Base-by-base conservation (phyloP, 2,329 filamentous ascomycete species). In the Pyrenochaeta sp. region DNA sequence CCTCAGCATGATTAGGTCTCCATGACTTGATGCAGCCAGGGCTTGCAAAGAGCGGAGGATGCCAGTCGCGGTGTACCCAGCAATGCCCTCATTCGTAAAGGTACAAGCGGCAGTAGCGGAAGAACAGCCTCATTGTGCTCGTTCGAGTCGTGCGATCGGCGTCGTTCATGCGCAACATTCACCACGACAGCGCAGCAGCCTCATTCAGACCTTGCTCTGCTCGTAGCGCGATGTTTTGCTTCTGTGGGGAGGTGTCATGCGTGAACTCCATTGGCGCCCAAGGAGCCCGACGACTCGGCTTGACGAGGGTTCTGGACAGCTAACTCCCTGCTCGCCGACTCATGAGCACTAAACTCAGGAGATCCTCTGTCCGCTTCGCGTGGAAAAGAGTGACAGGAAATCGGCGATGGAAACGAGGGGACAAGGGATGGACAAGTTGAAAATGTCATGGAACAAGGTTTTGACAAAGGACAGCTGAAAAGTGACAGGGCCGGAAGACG, bases 261-360 rank as follows among this genome's bases (percentile, higher is more conserved):
- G 18, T 20, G 26, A 20, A 21, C 15, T 6, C 11, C 11, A 9
- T 30, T 9, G 13, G 18, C n/a, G 36, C 27, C 27, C 26, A 40
- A 31, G 18, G 13, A 31, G 19, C 36, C 36, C 20, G 18, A 22
- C 6, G 13, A 8, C 17, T 26, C 21, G 36, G 36, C 24, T 30
- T 40, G 36, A 40, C 36, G 20, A 23, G n/a, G 13, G 24, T 21
- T 26, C 27, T 20, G n/a, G 31, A 34, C 11, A n/a, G 9, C 10
- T 4, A n/a, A 21, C n/a, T 21, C 10, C 17, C 30, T 20, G 30
- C 17, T n/a, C 5, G 22, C 5, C 18, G 30, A 32, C 30, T 32
- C 30, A 19, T 18, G 17, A 21, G 14, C 30, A 32, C 10, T 10
- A 5, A 10, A 11, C n/a, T n/a, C n/a, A n/a, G n/a, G n/a, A n/a